Conservation (phyloP, 495 filamentous ascomycete genomes). For the Talaromyces liani region DNA sequence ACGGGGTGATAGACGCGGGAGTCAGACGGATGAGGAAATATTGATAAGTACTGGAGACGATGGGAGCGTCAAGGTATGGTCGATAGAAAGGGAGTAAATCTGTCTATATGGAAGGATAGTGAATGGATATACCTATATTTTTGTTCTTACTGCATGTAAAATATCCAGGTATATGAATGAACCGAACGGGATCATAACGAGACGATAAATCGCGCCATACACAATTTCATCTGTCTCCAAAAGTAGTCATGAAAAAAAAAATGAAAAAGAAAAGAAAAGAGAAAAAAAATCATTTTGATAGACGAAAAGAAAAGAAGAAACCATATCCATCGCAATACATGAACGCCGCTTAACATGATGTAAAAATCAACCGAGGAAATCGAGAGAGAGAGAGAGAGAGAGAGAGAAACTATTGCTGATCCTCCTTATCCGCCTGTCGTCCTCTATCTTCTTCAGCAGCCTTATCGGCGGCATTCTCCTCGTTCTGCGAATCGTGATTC, state of each 20-base stretch:
- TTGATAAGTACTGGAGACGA: conserved; percentile 77
- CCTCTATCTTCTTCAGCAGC: conserved; percentile 12
- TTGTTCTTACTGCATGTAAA: background rate
- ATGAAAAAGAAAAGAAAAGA: background rate
- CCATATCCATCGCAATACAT: background rate
- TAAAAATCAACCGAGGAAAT: background rate
- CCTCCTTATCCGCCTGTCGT: conserved; percentile 19
- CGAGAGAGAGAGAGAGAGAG: background rate
- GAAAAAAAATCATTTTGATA: background rate
- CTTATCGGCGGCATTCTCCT: conserved; percentile 68
- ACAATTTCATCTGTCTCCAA: background rate
- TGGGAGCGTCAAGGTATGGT: conserved; percentile 68
- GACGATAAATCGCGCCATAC: background rate
- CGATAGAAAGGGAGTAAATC: conserved; percentile 3
- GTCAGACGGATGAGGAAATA: conserved; percentile 58
- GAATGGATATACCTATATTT: background rate
- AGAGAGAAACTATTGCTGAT: background rate
- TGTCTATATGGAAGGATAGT: background rate
- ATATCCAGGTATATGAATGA: background rate
- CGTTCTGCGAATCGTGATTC: conserved; percentile 1
- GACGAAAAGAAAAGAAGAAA: background rate
- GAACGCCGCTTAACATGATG: background rate
- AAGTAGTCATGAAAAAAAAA: background rate
- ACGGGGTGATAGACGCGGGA: conserved; percentile 30
- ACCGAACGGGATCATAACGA: background rate